Evolutionary conservation across 1,139 yeast genomes (phyloP).

Genomic region (Saccharomyces hybrid): DNA sequence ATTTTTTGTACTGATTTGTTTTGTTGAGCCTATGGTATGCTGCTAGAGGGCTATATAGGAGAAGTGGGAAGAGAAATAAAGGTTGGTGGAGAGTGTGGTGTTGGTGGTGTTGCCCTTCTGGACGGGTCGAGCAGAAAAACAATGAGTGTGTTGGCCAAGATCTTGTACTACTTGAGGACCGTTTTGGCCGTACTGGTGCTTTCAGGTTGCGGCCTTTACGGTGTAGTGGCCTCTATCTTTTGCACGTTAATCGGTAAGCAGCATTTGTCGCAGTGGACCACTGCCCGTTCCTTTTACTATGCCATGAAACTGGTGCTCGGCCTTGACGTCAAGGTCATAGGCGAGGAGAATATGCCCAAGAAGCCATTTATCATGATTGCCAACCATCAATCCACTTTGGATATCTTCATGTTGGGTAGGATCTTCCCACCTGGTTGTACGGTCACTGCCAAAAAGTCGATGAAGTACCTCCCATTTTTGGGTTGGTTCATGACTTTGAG

Average conservation of each 20-base stretch:
- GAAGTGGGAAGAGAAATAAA: neutral
- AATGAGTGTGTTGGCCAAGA: slow-evolving; percentile 9
- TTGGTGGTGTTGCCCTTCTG: too few species aligned
- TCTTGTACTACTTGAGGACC: slow-evolving; percentile 51
- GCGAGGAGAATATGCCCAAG: slow-evolving; percentile 46
- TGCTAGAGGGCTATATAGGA: neutral
- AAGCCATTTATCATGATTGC: slow-evolving; percentile 77
- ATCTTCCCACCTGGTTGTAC: slow-evolving; percentile 84
- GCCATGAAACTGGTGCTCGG: slow-evolving; percentile 57
- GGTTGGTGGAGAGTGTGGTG: neutral
- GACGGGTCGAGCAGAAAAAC: neutral
- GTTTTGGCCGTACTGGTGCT: slow-evolving; percentile 46
- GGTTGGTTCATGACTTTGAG: slow-evolving; percentile 95
- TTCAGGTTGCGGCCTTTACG: slow-evolving; percentile 59
- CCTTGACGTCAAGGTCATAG: slow-evolving; percentile 57
- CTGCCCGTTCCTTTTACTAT: slow-evolving; percentile 73
- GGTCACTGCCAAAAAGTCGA: slow-evolving; percentile 83
- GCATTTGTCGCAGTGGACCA: slow-evolving; percentile 79
- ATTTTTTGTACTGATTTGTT: neutral
- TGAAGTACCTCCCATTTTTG: slow-evolving; percentile 80
- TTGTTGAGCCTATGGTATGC: neutral
- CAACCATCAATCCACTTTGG: slow-evolving; percentile 89
- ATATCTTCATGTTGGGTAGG: slow-evolving; percentile 69
- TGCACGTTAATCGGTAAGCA: slow-evolving; percentile 65
- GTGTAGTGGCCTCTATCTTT: slow-evolving; percentile 66